Evolutionary conservation across 2,329 filamentous ascomycete genomes (phyloP).

Genomic region (Penicillium sumatraense): DNA sequence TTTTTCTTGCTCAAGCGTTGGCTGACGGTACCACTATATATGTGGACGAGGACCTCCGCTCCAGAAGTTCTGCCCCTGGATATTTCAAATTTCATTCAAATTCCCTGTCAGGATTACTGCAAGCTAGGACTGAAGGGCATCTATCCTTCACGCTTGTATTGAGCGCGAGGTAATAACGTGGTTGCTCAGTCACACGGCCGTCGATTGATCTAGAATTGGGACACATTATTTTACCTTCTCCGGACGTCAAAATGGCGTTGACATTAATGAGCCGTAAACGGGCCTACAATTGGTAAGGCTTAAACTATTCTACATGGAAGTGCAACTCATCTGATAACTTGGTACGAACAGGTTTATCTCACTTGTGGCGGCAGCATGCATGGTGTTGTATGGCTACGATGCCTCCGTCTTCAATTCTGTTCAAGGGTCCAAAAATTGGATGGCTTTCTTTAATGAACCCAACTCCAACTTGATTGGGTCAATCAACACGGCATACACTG

Average conservation of each 20-base stretch:
- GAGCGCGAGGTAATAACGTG: neutral
- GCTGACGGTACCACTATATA: conserved; percentile 15
- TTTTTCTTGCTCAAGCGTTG: neutral
- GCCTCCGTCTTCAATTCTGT: conserved; percentile 75
- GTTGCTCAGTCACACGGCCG: neutral
- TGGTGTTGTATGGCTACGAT: conserved; percentile 77
- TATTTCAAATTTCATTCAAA: conserved; percentile 2
- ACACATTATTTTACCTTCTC: neutral
- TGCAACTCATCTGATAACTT: neutral
- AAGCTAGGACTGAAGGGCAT: neutral
- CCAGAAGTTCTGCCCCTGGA: conserved; percentile 7
- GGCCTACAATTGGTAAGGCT: conserved; percentile 36
- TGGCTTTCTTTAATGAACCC: conserved; percentile 62
- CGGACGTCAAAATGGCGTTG: conserved; percentile 24
- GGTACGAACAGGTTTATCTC: conserved; percentile 70
- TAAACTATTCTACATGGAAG: neutral
- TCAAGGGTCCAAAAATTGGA: conserved; percentile 70
- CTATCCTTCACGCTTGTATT: neutral
- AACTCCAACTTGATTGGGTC: conserved; percentile 54
- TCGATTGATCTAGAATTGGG: neutral
- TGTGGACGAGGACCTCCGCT: conserved; percentile 17
- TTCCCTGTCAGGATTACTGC: conserved; percentile 3
- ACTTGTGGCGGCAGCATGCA: conserved; percentile 71
- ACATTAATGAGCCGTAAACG: conserved; percentile 33
- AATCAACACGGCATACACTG: conserved; percentile 72